Conservation (phyloP, 2,329 filamentous ascomycete genomes). For the Arthrobotrys pseudoclavata region DNA sequence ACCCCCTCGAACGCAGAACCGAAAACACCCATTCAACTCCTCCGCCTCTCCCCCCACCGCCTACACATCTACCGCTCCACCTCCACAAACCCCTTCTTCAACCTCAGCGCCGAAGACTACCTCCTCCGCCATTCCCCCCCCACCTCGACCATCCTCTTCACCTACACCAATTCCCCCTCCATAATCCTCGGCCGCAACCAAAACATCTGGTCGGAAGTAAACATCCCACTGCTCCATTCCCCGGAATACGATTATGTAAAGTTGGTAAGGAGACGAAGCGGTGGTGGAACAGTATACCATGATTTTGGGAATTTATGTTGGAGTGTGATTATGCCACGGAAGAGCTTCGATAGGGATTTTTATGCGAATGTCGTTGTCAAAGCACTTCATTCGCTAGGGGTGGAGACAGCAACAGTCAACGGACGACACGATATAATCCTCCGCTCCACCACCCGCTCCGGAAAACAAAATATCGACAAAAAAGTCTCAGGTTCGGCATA, state of each 20-base stretch:
- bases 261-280: constrained; percentile 85
- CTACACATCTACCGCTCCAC: constrained; percentile 79
- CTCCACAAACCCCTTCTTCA: constrained; percentile 82
- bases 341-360: constrained; percentile 82
- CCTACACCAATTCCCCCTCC: constrained; percentile 89
- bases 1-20: too few relatives aligned
- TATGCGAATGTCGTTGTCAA: constrained; percentile 93
- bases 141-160: constrained; percentile 82
- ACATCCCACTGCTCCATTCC: constrained; percentile 74
- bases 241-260: constrained; percentile 61
- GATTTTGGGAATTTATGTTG: constrained; percentile 95
- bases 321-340: constrained; percentile 85
- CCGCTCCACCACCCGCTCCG: constrained; percentile 13
- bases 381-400: constrained; percentile 76
- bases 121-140: constrained; percentile 80
- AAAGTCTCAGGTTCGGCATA: constrained; percentile 97
- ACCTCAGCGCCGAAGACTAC: constrained; percentile 93
- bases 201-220: constrained; percentile 95
- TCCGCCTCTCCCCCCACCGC: constrained; percentile 66
- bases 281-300: constrained; percentile 94
- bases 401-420: constrained; percentile 79
- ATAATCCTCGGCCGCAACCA: constrained; percentile 96
- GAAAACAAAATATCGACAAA: constrained; percentile 11
- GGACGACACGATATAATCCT: constrained; percentile 90
- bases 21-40: constrained; percentile 33